Conservation (phyloP, 78 protist genomes). For the Guillardia theta region DNA sequence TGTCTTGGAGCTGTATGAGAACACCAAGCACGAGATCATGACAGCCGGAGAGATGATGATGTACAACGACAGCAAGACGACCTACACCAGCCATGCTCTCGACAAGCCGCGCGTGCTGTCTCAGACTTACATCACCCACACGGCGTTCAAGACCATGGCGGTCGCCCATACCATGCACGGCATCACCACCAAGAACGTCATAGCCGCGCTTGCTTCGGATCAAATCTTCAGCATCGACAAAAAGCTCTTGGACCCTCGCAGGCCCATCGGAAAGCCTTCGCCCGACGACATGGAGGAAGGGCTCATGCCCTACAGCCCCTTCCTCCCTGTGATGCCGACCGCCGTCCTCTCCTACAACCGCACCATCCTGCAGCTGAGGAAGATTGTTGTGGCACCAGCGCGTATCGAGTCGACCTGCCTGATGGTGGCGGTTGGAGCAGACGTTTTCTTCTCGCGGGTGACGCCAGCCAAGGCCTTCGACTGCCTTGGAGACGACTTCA, state of each 20-base stretch:
- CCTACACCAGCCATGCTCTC: not conserved
- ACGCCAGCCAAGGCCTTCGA: conserved; percentile 30
- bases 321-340: not conserved
- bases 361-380: not conserved
- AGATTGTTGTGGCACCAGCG: not conserved
- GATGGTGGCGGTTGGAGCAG: not conserved
- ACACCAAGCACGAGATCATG: not conserved
- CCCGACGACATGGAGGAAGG: not conserved
- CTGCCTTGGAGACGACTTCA: conserved; percentile 30
- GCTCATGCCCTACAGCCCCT: conserved; percentile 15
- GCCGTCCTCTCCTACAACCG: not conserved
- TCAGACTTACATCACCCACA: not conserved
- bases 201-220: not conserved
- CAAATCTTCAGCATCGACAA: not conserved
- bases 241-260: conserved; percentile 27
- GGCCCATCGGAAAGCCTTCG: conserved; percentile 24
- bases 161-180: conserved; percentile 14
- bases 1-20: conserved; percentile 22
- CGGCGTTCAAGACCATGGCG: not conserved
- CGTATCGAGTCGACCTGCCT: conserved; percentile 36
- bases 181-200: not conserved
- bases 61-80: not conserved
- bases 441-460: conserved; percentile 23
- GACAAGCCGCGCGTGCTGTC: conserved; percentile 13
- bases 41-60: not conserved